These are phyloP conservation scores for Crassisporium funariophilum DNA, from an alignment of 768 basidiomycete species.

Conservation along the genomic window DNA sequence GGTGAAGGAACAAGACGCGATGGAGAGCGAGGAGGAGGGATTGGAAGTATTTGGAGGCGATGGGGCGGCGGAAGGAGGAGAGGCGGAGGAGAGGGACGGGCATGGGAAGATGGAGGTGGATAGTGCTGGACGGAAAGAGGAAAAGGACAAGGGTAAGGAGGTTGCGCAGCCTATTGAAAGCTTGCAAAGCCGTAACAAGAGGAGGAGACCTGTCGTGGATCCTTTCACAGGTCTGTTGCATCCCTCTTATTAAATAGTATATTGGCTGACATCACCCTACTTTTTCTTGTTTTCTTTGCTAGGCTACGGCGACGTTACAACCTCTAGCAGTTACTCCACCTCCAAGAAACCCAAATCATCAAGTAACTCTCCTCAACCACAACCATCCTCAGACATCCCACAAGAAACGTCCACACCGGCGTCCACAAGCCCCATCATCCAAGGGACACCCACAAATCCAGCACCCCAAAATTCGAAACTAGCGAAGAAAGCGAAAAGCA, in stretches of 20 bases:
- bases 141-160: conserved; percentile 33
- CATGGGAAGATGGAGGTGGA: conserved; percentile 14
- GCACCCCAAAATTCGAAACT: conserved; percentile 5
- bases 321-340: neutral
- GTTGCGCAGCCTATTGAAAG: neutral
- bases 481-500: conserved; percentile 33
- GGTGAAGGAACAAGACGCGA: conserved; percentile 51
- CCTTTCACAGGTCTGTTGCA: conserved; percentile 60
- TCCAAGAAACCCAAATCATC: conserved; percentile 16
- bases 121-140: conserved; percentile 4
- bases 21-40: conserved; percentile 38
- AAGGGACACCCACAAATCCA: neutral
- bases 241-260: neutral
- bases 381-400: conserved; percentile 8
- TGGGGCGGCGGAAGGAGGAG: conserved; percentile 25
- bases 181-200: conserved; percentile 32
- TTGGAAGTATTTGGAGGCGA: conserved; percentile 44
- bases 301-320: conserved; percentile 40
- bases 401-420: conserved; percentile 1
- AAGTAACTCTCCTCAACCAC: conserved; percentile 6
- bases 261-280: no score
- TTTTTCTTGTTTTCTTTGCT: neutral
- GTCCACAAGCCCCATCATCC: neutral
- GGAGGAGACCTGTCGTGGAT: conserved; percentile 57
- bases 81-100: conserved; percentile 17